A percentile compares a stretch with the other conserved stretches of the same genome.
Evolutionary conservation across 352 stramenopile species (phyloP).

Genomic region (Phytophthora multivora): DNA sequence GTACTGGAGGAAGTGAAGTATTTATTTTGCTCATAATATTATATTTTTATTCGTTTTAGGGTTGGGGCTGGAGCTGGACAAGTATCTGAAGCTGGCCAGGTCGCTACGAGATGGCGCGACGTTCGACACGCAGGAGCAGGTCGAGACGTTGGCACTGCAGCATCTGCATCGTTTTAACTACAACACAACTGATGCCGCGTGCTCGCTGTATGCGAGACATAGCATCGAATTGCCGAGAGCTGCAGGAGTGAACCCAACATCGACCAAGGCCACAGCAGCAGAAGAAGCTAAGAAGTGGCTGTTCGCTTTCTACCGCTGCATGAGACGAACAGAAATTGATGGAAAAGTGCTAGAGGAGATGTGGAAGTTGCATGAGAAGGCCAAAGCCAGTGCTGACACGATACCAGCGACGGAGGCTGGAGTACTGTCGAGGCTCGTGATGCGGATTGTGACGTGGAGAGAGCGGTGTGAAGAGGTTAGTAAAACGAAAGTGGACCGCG

Average conservation of each 20-base stretch:
- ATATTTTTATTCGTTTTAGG: slow-evolving; percentile 29
- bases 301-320: slow-evolving; percentile 64
- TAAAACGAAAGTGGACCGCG: slow-evolving; percentile 46
- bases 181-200: slow-evolving; percentile 77
- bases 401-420: slow-evolving; percentile 54
- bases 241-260: neutral
- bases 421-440: slow-evolving; percentile 61
- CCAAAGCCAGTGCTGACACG: slow-evolving; percentile 26
- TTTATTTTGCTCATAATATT: neutral
- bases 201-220: slow-evolving; percentile 80
- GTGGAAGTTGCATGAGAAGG: slow-evolving; percentile 40
- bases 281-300: slow-evolving; percentile 69
- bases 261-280: slow-evolving; percentile 25
- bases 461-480: slow-evolving; percentile 38
- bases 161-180: slow-evolving; percentile 86
- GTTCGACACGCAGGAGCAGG: slow-evolving; percentile 82
- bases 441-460: slow-evolving; percentile 57
- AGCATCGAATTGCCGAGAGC: slow-evolving; percentile 72
- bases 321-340: slow-evolving; percentile 45
- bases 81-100: slow-evolving; percentile 79
- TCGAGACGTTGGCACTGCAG: slow-evolving; percentile 70
- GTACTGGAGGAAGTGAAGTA: slow-evolving; percentile 4
- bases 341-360: slow-evolving; percentile 51
- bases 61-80: slow-evolving; percentile 68
- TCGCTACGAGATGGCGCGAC: slow-evolving; percentile 77